These are phyloP conservation scores for Apiospora sp. DNA, from an alignment of 2,329 filamentous ascomycete genomes.

Conservation along the genomic window DNA sequence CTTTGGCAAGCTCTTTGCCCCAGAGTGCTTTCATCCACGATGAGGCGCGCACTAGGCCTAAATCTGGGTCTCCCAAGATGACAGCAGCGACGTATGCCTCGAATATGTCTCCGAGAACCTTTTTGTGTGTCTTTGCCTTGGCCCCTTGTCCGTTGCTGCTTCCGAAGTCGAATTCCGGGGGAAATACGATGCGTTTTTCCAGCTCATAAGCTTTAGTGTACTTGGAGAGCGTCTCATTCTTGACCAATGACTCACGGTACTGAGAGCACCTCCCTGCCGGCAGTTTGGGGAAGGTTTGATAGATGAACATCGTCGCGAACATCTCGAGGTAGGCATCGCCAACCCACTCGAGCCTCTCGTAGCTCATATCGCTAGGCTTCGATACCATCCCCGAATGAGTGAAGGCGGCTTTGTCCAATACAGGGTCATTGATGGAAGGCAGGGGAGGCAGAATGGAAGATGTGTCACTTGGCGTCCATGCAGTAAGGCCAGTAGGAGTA, in stretches of 20 bases:
- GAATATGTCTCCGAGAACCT: slow-evolving; percentile 86
- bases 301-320: slow-evolving; percentile 78
- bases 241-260: slow-evolving; percentile 79
- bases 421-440: slow-evolving; percentile 66
- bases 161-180: slow-evolving; percentile 50
- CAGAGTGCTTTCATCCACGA: slow-evolving; percentile 81
- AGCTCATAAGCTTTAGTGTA: slow-evolving; percentile 78
- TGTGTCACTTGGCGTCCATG: slow-evolving; percentile 61
- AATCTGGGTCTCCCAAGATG: slow-evolving; percentile 69
- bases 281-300: slow-evolving; percentile 71
- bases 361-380: slow-evolving; percentile 57
- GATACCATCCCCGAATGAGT: slow-evolving; percentile 65
- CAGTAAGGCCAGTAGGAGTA: slow-evolving; percentile 45
- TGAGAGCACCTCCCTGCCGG: slow-evolving; percentile 75
- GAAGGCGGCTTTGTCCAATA: slow-evolving; percentile 69
- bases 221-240: slow-evolving; percentile 77
- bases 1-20: slow-evolving; percentile 67
- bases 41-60: slow-evolving; percentile 68
- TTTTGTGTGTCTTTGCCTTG: slow-evolving; percentile 65
- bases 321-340: slow-evolving; percentile 88
- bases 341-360: slow-evolving; percentile 88
- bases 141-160: slow-evolving; percentile 48
- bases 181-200: slow-evolving; percentile 68
- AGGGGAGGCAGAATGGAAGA: slow-evolving; percentile 60
- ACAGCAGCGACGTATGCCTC: slow-evolving; percentile 89